Evolutionary conservation across 1,139 yeast species (phyloP).

Genomic region (Debaryomycetaceae sp.): DNA sequence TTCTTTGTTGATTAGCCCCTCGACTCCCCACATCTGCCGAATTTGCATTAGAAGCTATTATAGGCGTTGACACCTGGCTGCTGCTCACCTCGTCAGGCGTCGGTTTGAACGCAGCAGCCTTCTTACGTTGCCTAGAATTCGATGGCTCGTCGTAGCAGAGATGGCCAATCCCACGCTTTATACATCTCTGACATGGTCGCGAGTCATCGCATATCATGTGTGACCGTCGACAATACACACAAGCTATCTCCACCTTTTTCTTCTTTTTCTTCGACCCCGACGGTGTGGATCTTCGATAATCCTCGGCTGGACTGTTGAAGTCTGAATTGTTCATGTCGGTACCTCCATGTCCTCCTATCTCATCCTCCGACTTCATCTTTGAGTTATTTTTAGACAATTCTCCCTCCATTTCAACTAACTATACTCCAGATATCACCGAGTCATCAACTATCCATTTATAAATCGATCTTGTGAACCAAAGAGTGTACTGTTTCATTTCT

Average conservation of each 20-base stretch:
- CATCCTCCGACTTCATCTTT: slow-evolving; percentile 1
- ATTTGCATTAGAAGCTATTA: slow-evolving; percentile 1
- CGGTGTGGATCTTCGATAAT: background rate
- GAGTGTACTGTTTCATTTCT: no score
- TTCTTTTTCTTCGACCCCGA: slow-evolving; percentile 29
- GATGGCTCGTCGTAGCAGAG: slow-evolving; percentile 80
- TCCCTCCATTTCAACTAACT: background rate
- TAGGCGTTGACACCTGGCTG: slow-evolving; percentile 1
- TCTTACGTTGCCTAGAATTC: slow-evolving; percentile 39
- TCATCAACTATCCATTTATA: no score
- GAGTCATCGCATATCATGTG: slow-evolving; percentile 91
- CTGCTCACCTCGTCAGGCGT: background rate
- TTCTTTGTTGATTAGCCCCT: slow-evolving; percentile 1
- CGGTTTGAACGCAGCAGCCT: slow-evolving; percentile 24
- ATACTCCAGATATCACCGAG: no score
- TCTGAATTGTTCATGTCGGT: background rate
- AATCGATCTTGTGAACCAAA: no score
- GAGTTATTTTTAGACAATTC: background rate
- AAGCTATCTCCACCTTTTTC: slow-evolving; percentile 67
- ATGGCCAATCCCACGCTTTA: slow-evolving; percentile 85
- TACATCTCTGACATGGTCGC: slow-evolving; percentile 85
- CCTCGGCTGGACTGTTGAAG: background rate
- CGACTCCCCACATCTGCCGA: slow-evolving; percentile 1
- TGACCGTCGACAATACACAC: slow-evolving; percentile 88
- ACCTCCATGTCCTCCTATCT: background rate